Percentiles rank a stretch among this genome's conserved stretches.
These are phyloP conservation scores for Limtongozyma cylindracea DNA, from an alignment of 805 yeast species.

Conservation along the genomic window DNA sequence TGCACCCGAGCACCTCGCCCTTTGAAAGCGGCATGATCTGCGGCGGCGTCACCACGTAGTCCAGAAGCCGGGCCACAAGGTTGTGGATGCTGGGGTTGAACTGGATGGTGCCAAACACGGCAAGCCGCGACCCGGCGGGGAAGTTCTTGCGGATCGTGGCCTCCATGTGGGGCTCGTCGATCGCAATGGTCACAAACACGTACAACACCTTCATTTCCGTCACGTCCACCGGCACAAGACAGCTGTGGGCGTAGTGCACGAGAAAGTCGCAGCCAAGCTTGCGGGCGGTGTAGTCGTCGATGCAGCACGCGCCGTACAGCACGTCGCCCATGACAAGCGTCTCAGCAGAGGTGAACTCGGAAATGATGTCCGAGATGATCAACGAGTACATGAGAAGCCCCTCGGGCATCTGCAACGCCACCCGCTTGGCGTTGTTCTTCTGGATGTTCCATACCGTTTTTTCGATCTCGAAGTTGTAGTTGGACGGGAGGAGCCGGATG, in stretches of 20 bases:
- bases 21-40: slow-evolving; percentile 82
- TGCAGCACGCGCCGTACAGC: slow-evolving; percentile 95
- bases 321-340: slow-evolving; percentile 96
- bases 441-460: slow-evolving; percentile 86
- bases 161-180: slow-evolving; percentile 61
- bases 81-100: slow-evolving; percentile 87
- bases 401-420: slow-evolving; percentile 94
- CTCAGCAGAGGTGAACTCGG: slow-evolving; percentile 73
- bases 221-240: slow-evolving; percentile 85
- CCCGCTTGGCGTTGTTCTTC: slow-evolving; percentile 50
- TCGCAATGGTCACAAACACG: slow-evolving; percentile 79
- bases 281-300: slow-evolving; percentile 87
- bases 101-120: slow-evolving; percentile 88
- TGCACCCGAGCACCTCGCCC: slow-evolving; percentile 93
- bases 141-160: slow-evolving; percentile 60
- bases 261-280: slow-evolving; percentile 84
- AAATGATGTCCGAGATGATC: slow-evolving; percentile 74
- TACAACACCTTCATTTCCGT: slow-evolving; percentile 83
- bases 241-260: slow-evolving; percentile 93
- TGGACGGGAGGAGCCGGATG: slow-evolving; percentile 56
- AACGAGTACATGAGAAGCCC: slow-evolving; percentile 77
- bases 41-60: slow-evolving; percentile 53
- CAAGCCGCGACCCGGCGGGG: slow-evolving; percentile 32
- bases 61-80: slow-evolving; percentile 31
- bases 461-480: slow-evolving; percentile 89